These are phyloP conservation scores for Epichloe gansuensis DNA, from an alignment of 2,329 filamentous ascomycete species.

Conservation along the genomic window DNA sequence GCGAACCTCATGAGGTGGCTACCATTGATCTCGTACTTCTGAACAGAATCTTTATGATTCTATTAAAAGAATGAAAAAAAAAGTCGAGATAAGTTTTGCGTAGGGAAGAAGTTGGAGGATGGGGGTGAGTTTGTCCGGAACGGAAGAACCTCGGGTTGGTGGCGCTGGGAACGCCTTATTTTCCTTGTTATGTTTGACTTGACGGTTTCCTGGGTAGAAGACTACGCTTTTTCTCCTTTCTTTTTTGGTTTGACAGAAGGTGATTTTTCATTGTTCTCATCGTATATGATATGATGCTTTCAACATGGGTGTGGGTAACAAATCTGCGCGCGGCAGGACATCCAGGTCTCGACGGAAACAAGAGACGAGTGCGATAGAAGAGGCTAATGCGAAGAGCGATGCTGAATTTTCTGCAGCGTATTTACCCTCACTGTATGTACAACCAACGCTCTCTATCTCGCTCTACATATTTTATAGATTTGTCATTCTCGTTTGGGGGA, in stretches of 20 bases:
- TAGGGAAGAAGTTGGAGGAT: not conserved
- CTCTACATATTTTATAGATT: not conserved
- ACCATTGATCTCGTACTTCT: not conserved
- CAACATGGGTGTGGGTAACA: not conserved
- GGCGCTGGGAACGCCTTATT: not conserved
- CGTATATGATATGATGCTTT: not conserved
- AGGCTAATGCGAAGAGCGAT: conserved; percentile 2
- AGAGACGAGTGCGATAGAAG: not conserved
- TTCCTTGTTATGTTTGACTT: not conserved
- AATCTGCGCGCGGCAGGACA: not conserved
- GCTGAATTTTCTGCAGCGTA: not conserved
- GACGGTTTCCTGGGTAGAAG: not conserved
- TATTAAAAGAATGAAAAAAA: too few species aligned
- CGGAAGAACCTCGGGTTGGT: conserved; percentile 11
- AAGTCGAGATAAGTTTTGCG: too few species aligned
- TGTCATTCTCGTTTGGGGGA: not conserved
- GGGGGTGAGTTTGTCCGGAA: not conserved
- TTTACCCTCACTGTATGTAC: conserved; percentile 21
- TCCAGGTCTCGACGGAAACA: not conserved
- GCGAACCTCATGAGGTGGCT: conserved; percentile 11
- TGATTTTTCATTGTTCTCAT: not conserved
- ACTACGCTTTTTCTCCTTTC: not conserved
- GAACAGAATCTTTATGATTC: too few species aligned
- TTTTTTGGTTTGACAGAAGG: not conserved
- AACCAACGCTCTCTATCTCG: not conserved